These are phyloP conservation scores for Fusarium abutilonis DNA, from an alignment of 2,329 filamentous ascomycete species.

Conservation along the genomic window DNA sequence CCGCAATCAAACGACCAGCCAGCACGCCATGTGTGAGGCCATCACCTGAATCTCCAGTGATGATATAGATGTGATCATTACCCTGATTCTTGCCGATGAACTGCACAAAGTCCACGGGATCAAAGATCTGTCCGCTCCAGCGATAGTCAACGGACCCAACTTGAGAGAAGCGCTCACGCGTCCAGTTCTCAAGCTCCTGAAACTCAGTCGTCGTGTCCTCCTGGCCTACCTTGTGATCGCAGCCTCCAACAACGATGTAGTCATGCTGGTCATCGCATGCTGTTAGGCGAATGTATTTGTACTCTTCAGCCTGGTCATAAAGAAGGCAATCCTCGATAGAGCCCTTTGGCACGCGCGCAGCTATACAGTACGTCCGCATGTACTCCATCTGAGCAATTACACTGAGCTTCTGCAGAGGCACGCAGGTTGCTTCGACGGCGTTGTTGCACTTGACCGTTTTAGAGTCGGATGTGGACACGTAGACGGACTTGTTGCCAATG, in stretches of 20 bases:
- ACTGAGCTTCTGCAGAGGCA: slow-evolving; percentile 65
- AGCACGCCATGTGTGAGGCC: slow-evolving; percentile 66
- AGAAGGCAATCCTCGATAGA: slow-evolving; percentile 64
- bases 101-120: slow-evolving; percentile 64
- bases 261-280: slow-evolving; percentile 63
- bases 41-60: slow-evolving; percentile 67
- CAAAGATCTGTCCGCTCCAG: slow-evolving; percentile 67
- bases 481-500: slow-evolving; percentile 52
- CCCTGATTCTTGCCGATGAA: slow-evolving; percentile 67
- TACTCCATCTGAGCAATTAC: slow-evolving; percentile 64
- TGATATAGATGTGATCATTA: slow-evolving; percentile 60
- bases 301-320: slow-evolving; percentile 64
- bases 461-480: slow-evolving; percentile 57
- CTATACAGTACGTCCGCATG: slow-evolving; percentile 66
- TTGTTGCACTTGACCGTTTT: slow-evolving; percentile 59
- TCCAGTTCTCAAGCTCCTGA: slow-evolving; percentile 63
- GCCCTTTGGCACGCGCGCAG: slow-evolving; percentile 62
- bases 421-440: slow-evolving; percentile 63
- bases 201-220: slow-evolving; percentile 57
- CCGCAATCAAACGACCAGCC: slow-evolving; percentile 62
- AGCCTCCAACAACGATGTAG: slow-evolving; percentile 65
- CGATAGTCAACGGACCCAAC: slow-evolving; percentile 61
- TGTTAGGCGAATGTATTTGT: slow-evolving; percentile 66
- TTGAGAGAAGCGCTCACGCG: slow-evolving; percentile 61
- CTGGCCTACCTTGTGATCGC: slow-evolving; percentile 68